Evolutionary conservation across 75 land plant species (phyloP).

Genomic region (Adiantum capillusveneris): DNA sequence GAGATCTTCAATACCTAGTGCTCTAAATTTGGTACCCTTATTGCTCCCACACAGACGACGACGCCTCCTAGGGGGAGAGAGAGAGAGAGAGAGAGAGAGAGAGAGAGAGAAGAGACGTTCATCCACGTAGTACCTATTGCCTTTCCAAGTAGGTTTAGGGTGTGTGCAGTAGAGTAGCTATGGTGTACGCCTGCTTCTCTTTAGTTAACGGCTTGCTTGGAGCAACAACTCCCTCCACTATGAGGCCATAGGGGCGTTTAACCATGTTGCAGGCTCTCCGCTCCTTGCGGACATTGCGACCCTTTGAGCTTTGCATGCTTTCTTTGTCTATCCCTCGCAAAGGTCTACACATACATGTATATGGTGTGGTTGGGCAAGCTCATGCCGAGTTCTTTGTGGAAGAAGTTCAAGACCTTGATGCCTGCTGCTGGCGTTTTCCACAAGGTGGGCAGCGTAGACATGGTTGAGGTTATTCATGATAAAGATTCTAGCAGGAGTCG

Average conservation of each 20-base stretch:
- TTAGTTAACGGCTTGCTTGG: neutral
- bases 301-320: neutral
- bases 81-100: too few species aligned
- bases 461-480: slow-evolving; percentile 92
- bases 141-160: too few species aligned
- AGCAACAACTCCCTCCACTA: neutral
- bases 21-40: too few species aligned
- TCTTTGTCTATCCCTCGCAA: neutral
- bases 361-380: neutral
- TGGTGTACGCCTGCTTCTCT: neutral
- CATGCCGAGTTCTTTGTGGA: neutral
- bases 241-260: neutral
- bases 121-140: too few species aligned
- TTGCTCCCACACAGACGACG: too few species aligned
- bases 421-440: slow-evolving; percentile 59
- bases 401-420: neutral
- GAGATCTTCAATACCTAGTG: too few species aligned
- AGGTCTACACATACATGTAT: neutral
- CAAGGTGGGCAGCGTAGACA: slow-evolving; percentile 56
- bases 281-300: neutral
- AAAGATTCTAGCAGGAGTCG: slow-evolving; percentile 82
- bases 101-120: too few species aligned
- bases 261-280: neutral
- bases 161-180: too few species aligned
- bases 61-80: too few species aligned